Evolutionary conservation across 495 filamentous ascomycete genomes (phyloP), one percentile per base, ranked within the genome.

Genomic region (Penicillium paradoxum): DNA sequence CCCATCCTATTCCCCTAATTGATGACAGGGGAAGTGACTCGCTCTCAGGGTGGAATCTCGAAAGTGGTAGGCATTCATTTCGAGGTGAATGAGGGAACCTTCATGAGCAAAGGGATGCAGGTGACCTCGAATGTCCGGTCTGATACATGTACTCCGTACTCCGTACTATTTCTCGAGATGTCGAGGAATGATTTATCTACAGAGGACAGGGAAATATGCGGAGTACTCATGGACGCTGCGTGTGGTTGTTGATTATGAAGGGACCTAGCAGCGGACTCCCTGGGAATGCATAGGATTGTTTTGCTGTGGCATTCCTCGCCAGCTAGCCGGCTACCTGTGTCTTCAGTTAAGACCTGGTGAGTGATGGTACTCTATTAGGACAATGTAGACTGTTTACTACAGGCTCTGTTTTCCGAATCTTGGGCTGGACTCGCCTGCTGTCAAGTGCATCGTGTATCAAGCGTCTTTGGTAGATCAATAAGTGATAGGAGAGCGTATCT

Each of bases 101-200:
- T 76, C 59, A 75, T 69, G 1, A 51, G 55, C n/a, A 69, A 68
- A 29, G 72, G 72, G 0, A 65, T 79, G 9, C 58, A 77, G 13
- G 54, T 80, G 48, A 80, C 8, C 79, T 55, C 74, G 66, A 3
- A 64, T 83, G 6, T 67, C 74, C 0, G 78, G 78, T 0, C 59
- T 77, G 51, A 68, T 73, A 15, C 64, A 73, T 57, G 77, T 73
- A 29, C 74, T n/a, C 76, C 3, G 50, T 74, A 6, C 44, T 59
- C n/a, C n/a, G n/a, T n/a, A n/a, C n/a, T n/a, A n/a, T n/a, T n/a
- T n/a, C n/a, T n/a, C n/a, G 63, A 61, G n/a, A 55, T 44, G 38
- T 38, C 54, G 17, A 54, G 54, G 5, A 44, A 54, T 5, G 52
- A 47, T 44, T n/a, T 45, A 1, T 52, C 42, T 4, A 30, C 36